Evolutionary conservation across 2,329 filamentous ascomycete species (phyloP), one percentile per base, ranked within the genome.

Genomic region (Hypoxylon sp.): DNA sequence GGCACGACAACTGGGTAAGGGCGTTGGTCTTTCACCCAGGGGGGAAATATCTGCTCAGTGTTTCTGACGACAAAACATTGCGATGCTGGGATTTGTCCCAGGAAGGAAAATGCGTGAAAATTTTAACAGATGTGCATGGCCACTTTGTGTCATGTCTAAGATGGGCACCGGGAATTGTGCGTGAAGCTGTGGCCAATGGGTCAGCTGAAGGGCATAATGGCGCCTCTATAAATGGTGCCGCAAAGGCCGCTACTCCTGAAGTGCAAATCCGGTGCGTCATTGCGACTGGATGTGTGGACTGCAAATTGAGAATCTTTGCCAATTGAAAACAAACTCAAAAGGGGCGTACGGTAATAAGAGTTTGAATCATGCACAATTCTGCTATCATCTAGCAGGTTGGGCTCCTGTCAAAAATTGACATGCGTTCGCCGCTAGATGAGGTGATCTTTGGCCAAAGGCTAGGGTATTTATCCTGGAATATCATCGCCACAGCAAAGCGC

Each of bases 1-100:
- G 95, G 1, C 95, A 98, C 78, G 95, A 98, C 79, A 98, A 98
- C 78, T 98, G 95, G 95, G 89, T 98, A 7, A 90, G 94, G 33
- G 92, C 88, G 0, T 81, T 98, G 5, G 90, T 94, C 8, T 98
- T 97, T 79, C 95, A 98, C 76, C 95, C 95, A 0, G 92, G 93
- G 7, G 95, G 95, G 48, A 97, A 95, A 80, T 98, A 96, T 76
- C 86, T 98, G 1, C 82, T 98, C 5, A 95, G 91, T 6, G 93
- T 92, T 20, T 88, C 91, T 14, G 95, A 98, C 78, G 95, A 98
- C 82, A 97, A 96, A 83, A 95, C 93, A 3, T 85, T 98, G 66
- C 87, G 95, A 61, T 98, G 95, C 83, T 98, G 95, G 95, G 95
- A 98, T 82, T 83, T 98, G 27, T 87, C 88, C 27, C 95, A 98